A percentile compares a stretch with the other conserved stretches of the same genome.
phyloP scores from a whole-genome alignment of 1,284 basidiomycete genomes.

The Moniliella sp. region DNA sequence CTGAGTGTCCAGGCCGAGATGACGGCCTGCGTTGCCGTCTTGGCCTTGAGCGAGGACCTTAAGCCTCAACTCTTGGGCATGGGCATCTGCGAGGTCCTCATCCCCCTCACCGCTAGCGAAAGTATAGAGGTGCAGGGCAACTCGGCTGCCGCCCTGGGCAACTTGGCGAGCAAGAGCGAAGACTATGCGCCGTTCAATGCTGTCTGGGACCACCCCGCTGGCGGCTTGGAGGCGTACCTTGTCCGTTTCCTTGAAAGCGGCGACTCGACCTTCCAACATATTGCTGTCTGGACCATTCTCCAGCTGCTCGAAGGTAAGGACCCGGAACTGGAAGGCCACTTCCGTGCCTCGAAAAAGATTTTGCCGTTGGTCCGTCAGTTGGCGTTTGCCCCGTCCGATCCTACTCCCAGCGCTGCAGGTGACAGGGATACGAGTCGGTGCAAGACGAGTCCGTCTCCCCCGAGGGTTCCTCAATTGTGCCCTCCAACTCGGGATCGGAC shows the following conservation, averaged over 20 bases:
- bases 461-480: too few relatives aligned
- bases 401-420: too few relatives aligned
- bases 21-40: constrained; percentile 78
- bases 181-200: constrained; percentile 94
- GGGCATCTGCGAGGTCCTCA: constrained; percentile 92
- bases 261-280: constrained; percentile 99
- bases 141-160: constrained; percentile 87
- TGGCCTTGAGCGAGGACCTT: constrained; percentile 29
- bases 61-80: constrained; percentile 55
- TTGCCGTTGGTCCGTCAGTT: constrained; percentile 23
- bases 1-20: constrained; percentile 96
- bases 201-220: constrained; percentile 92
- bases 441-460: too few relatives aligned
- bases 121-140: constrained; percentile 98
- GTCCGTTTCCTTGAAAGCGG: constrained; percentile 77
- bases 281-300: constrained; percentile 81
- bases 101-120: constrained; percentile 80
- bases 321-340: constrained; percentile 35
- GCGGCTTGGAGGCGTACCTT: constrained; percentile 84
- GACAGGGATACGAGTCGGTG: too few relatives aligned
- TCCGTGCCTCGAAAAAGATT: constrained; percentile 18
- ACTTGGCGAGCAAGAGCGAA: constrained; percentile 74
- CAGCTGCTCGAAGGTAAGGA: constrained; percentile 82
- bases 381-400: constrained; percentile 7
- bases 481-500: too few relatives aligned